Conservation (phyloP, 371 early-diverging fungal species). For the Mucor indicus region DNA sequence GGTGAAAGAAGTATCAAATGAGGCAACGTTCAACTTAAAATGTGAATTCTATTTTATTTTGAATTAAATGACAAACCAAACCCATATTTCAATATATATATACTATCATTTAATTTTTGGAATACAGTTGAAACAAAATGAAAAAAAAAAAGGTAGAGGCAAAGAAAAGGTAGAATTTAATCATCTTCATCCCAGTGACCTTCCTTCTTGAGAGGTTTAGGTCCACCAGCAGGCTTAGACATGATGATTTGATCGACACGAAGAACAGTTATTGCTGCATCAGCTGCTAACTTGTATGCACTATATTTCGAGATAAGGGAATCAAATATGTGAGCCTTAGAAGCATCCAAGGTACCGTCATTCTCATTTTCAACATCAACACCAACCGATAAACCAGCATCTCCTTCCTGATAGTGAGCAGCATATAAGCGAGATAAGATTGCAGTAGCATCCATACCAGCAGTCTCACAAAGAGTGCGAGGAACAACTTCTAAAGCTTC, state of each 20-base stretch:
- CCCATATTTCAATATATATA: no score
- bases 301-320: constrained; percentile 77
- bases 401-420: constrained; percentile 81
- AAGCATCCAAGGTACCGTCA: constrained; percentile 78
- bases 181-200: constrained; percentile 90
- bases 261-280: constrained; percentile 93
- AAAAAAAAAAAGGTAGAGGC: no score
- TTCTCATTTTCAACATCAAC: constrained; percentile 83
- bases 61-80: no score
- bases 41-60: no score
- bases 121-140: no score
- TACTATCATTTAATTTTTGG: no score
- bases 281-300: constrained; percentile 88
- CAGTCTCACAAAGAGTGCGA: constrained; percentile 94
- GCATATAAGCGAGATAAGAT: constrained; percentile 91
- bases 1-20: no score
- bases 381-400: constrained; percentile 51
- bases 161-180: no score
- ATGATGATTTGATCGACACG: constrained; percentile 98
- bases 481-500: constrained; percentile 96
- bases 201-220: constrained; percentile 88
- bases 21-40: no score
- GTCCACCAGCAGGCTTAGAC: constrained; percentile 97
- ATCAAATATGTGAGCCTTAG: constrained; percentile 77
- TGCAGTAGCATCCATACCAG: constrained; percentile 95